Percentiles rank a stretch among this genome's conserved stretches.
These are phyloP conservation scores for Syzygium aqueum DNA, from an alignment of 345 rosid species.

Conservation along the genomic window DNA sequence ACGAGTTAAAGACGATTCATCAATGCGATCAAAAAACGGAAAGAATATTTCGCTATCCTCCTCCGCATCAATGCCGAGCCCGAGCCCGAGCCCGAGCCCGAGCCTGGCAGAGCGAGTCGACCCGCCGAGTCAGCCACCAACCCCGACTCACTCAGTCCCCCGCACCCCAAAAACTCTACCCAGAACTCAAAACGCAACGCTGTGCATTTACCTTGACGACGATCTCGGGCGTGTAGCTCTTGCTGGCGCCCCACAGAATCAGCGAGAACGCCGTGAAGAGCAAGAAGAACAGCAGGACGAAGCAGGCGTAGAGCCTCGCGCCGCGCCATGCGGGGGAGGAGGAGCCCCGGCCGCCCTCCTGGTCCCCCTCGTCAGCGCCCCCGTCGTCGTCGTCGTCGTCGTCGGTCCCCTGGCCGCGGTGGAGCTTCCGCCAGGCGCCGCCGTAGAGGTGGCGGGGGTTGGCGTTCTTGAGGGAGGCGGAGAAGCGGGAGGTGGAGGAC, in stretches of 20 bases:
- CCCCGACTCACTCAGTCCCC: conserved; percentile 1
- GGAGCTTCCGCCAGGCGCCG: conserved; percentile 46
- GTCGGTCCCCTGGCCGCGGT: conserved; percentile 16
- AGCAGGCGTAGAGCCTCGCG: conserved; percentile 47
- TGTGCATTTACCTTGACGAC: conserved; percentile 41
- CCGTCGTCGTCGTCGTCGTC: conserved; percentile 5
- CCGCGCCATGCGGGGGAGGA: conserved; percentile 7
- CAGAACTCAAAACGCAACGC: background rate
- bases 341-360: conserved; percentile 9
- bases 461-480: conserved; percentile 60
- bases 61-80: background rate
- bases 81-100: too few species aligned
- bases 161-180: background rate
- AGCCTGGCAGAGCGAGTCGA: background rate
- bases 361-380: conserved; percentile 21
- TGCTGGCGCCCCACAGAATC: conserved; percentile 82
- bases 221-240: conserved; percentile 61
- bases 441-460: conserved; percentile 16
- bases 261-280: conserved; percentile 58
- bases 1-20: background rate
- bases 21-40: background rate
- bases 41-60: background rate
- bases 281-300: conserved; percentile 41
- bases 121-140: background rate
- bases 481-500: conserved; percentile 86